Evolutionary conservation across 331 rosid genomes (phyloP), one percentile per base, ranked within the genome.

Genomic region (Prunus yedoensis): DNA sequence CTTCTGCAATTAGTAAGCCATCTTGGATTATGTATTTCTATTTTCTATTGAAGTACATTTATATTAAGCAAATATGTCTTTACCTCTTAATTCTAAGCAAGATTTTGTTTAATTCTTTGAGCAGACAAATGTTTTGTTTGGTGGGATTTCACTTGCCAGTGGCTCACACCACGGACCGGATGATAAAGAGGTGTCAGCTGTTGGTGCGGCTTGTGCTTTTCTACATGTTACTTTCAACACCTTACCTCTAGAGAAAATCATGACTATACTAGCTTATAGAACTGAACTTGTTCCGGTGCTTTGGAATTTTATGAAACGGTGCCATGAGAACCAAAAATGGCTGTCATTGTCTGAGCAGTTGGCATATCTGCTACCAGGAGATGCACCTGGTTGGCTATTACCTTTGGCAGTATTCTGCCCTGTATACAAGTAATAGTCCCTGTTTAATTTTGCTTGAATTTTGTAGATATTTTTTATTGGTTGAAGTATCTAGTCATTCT

Each of bases 331-430:
- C 66, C 87, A 90, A 79, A 90, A 87, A 72, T 92, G 99, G 99
- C 79, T 86, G 35, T 87, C 90, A 65, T 84, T 94, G 88, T 88
- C 96, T 70, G 93, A 87, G 80, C 82, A 83, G 77, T 73, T 90
- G 76, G 84, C 92, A 57, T 87, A 83, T 85, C 89, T 92, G 62
- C 30, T 81, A 68, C 83, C 97, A 10, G 99, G 97, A 71, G 99
- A 92, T 82, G 88, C 96, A n/a, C 97, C 97, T 85, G 99, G 99
- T 78, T 94, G 97, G 99, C 85, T 94, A 59, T 85, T 94, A 74
- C 97, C 99, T 70, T 83, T 94, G 82, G 93, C 96, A 73, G 97
- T 94, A 70, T 94, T 94, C 83, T 92, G 99, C 81, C 99, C 99
- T n/a, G 97, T 94, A 79, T 94, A 94, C 91, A 94, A 92, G 99